Percentiles rank a stretch among this genome's conserved stretches.
Conservation (phyloP, 345 rosid species). For the Toxicodendron radicans region DNA sequence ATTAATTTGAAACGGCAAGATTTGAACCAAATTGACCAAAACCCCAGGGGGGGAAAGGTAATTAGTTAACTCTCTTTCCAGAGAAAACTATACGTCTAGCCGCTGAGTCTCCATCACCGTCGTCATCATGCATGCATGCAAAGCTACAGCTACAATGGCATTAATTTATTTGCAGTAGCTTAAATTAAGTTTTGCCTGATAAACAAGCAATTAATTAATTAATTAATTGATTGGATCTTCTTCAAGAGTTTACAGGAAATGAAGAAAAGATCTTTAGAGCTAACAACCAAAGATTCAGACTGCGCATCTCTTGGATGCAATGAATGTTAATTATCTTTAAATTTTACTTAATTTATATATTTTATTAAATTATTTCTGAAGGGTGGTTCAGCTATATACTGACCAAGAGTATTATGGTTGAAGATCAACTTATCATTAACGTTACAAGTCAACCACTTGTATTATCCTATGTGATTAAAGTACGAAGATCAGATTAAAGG, state of each 20-base stretch:
- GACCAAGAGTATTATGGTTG: neutral
- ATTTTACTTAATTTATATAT: too few relatives aligned
- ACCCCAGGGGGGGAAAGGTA: too few relatives aligned
- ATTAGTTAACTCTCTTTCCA: too few relatives aligned
- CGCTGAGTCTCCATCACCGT: neutral
- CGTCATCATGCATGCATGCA: neutral
- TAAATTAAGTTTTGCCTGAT: too few relatives aligned
- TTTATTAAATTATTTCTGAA: neutral
- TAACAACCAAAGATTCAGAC: neutral
- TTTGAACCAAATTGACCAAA: too few relatives aligned
- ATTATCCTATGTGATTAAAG: neutral
- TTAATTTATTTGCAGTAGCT: neutral
- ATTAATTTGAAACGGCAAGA: too few relatives aligned
- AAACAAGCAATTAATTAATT: neutral
- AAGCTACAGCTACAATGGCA: too few relatives aligned
- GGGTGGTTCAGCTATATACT: conserved; percentile 7
- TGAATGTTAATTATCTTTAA: neutral
- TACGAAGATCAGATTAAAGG: neutral
- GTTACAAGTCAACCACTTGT: neutral
- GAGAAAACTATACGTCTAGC: neutral
- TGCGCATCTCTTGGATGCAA: neutral
- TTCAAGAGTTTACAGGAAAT: neutral
- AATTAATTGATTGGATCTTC: too few relatives aligned
- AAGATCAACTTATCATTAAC: neutral
- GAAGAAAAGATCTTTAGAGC: neutral